phyloP scores from a whole-genome alignment of 2,329 filamentous ascomycete genomes.

The Colletotrichum cereale region DNA sequence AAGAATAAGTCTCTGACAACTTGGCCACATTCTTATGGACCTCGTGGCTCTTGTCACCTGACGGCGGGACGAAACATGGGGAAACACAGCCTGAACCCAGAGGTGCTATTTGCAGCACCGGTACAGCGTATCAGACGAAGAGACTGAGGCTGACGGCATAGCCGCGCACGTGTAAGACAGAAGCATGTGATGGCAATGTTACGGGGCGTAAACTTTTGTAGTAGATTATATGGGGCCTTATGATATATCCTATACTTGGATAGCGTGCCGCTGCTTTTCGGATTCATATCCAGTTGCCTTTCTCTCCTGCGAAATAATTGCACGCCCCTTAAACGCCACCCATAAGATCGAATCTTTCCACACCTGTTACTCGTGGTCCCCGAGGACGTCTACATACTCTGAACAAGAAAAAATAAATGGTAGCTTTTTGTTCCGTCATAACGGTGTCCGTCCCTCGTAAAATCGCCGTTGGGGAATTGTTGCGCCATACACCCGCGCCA shows the following conservation, averaged over 20 bases:
- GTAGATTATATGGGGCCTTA: constrained; percentile 28
- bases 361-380: constrained; percentile 18
- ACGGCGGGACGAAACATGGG: constrained; percentile 18
- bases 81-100: constrained; percentile 26
- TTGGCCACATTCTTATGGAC: constrained; percentile 2
- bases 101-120: neutral
- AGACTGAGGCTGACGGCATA: constrained; percentile 26
- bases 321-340: constrained; percentile 16
- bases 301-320: neutral
- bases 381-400: constrained; percentile 34
- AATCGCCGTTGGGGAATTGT: constrained; percentile 38
- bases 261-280: constrained; percentile 1
- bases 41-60: constrained; percentile 15
- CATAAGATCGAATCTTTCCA: neutral
- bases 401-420: constrained; percentile 16
- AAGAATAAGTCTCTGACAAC: neutral
- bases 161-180: constrained; percentile 1
- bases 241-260: constrained; percentile 18
- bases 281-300: constrained; percentile 1
- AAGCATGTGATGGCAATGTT: constrained; percentile 28
- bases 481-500: constrained; percentile 20
- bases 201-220: constrained; percentile 25
- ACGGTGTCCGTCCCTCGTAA: constrained; percentile 21
- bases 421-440: neutral
- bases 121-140: constrained; percentile 35